Percentiles rank a stretch among this genome's conserved stretches.
These are phyloP conservation scores for Solanum okadae DNA, from an alignment of 257 asterid species.

Conservation along the genomic window DNA sequence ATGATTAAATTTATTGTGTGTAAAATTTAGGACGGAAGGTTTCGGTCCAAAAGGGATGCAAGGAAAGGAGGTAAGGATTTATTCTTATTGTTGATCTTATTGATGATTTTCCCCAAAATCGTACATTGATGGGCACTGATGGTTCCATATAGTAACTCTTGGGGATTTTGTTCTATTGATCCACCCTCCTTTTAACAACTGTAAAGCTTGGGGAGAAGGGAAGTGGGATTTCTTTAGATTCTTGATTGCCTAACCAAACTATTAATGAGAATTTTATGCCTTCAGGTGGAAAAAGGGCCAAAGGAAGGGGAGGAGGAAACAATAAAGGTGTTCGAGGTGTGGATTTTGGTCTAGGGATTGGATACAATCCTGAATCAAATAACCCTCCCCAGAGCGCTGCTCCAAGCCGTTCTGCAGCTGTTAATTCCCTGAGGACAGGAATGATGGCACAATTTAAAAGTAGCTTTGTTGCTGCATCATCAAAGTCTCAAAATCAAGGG, in stretches of 20 bases:
- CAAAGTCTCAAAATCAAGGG: conserved; percentile 59
- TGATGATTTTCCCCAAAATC: not conserved
- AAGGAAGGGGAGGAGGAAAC: conserved; percentile 80
- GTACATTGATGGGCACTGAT: not conserved
- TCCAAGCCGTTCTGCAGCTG: conserved; percentile 61
- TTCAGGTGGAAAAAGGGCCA: conserved; percentile 89
- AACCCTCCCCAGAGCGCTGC: conserved; percentile 23
- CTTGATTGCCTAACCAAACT: not conserved
- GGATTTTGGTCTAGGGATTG: conserved; percentile 91
- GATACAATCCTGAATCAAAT: conserved; percentile 60
- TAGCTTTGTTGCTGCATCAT: conserved; percentile 85
- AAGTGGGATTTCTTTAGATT: not conserved
- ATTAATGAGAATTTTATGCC: not conserved
- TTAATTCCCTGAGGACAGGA: conserved; percentile 62
- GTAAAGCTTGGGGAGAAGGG: not conserved
- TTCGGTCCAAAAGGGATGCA: conserved; percentile 96
- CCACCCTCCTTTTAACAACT: not conserved
- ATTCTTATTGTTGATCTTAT: not conserved
- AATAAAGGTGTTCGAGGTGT: conserved; percentile 91
- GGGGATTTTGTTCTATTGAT: not conserved
- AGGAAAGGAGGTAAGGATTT: conserved; percentile 83
- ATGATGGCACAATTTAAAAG: conserved; percentile 75
- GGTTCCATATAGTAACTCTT: not conserved
- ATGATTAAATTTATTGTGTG: conserved; percentile 16
- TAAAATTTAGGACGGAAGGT: conserved; percentile 85